phyloP scores from a whole-genome alignment of 108 stramenopile species.

The Chaetoceros tenuissimus region DNA sequence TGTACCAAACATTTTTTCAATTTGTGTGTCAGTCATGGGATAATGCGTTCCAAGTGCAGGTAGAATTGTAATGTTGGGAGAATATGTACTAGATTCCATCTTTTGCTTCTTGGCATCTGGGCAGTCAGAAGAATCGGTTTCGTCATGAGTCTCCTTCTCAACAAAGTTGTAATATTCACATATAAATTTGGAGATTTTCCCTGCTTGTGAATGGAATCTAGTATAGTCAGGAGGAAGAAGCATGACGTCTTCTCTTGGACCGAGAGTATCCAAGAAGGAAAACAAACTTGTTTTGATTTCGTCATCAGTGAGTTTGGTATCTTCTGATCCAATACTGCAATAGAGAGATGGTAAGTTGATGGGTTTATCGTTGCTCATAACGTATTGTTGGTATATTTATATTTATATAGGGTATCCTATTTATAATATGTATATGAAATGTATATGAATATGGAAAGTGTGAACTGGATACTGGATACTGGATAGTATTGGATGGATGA shows the following conservation, averaged over 20 bases:
- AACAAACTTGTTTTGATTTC: slow-evolving; percentile 21
- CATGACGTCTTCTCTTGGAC: slow-evolving; percentile 70
- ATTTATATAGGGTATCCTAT: too few relatives aligned
- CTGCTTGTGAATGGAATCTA: slow-evolving; percentile 83
- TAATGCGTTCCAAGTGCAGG: slow-evolving; percentile 92
- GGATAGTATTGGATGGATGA: too few relatives aligned
- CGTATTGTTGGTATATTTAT: too few relatives aligned
- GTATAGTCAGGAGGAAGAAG: slow-evolving; percentile 90
- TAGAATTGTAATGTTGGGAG: slow-evolving; percentile 59
- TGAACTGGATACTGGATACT: too few relatives aligned
- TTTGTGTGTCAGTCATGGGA: slow-evolving; percentile 82
- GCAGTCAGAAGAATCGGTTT: background rate
- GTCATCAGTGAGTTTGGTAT: slow-evolving; percentile 29
- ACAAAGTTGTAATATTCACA: slow-evolving; percentile 80
- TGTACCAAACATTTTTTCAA: slow-evolving; percentile 74
- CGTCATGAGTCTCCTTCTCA: slow-evolving; percentile 1
- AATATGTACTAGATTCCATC: background rate
- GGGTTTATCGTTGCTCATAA: too few relatives aligned
- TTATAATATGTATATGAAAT: too few relatives aligned
- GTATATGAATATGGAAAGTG: too few relatives aligned
- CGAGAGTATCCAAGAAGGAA: slow-evolving; percentile 42
- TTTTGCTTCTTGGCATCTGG: slow-evolving; percentile 4
- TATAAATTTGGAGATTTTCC: slow-evolving; percentile 69
- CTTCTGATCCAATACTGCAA: slow-evolving; percentile 41
- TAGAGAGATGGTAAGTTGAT: slow-evolving; percentile 44